Evolutionary conservation across 306 rosid species (phyloP).

Genomic region (Styphnolobium japonicum): DNA sequence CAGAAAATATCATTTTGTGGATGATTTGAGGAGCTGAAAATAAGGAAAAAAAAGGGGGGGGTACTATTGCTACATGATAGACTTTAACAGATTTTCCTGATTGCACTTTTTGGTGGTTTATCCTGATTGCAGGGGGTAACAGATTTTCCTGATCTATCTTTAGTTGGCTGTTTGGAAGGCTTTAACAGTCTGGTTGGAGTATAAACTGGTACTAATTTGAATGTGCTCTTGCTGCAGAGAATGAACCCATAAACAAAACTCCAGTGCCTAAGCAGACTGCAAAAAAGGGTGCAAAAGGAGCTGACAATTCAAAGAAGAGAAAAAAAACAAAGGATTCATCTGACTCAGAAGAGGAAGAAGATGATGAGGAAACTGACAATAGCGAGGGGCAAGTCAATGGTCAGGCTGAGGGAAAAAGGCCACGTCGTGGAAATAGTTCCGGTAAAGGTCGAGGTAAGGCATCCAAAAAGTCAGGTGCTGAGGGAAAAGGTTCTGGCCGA

Average conservation of each 20-base stretch:
- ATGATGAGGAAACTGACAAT: conserved; percentile 46
- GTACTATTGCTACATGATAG: too few species aligned
- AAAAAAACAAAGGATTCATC: conserved; percentile 68
- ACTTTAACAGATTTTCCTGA: neutral
- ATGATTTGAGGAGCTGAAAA: neutral
- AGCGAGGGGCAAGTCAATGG: conserved; percentile 69
- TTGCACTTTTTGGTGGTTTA: too few species aligned
- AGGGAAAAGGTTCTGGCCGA: conserved; percentile 42
- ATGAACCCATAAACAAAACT: conserved; percentile 37
- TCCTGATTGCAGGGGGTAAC: too few species aligned
- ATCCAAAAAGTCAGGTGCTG: conserved; percentile 36
- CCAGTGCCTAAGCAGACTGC: conserved; percentile 54
- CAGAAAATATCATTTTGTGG: neutral
- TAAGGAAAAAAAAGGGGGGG: neutral
- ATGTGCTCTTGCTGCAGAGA: conserved; percentile 39
- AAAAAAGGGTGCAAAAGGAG: conserved; percentile 61
- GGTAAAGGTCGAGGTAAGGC: conserved; percentile 60
- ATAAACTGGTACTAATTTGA: conserved; percentile 7
- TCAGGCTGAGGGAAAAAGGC: conserved; percentile 31
- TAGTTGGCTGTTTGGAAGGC: conserved; percentile 9
- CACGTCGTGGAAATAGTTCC: conserved; percentile 52
- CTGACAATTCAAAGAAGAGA: conserved; percentile 69
- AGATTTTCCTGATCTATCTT: neutral
- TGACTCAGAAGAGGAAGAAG: conserved; percentile 63
- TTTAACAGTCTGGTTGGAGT: neutral